Evolutionary conservation across 768 basidiomycete genomes (phyloP), one percentile per base, ranked within the genome.

Genomic region (Calocybe gangraenosa): DNA sequence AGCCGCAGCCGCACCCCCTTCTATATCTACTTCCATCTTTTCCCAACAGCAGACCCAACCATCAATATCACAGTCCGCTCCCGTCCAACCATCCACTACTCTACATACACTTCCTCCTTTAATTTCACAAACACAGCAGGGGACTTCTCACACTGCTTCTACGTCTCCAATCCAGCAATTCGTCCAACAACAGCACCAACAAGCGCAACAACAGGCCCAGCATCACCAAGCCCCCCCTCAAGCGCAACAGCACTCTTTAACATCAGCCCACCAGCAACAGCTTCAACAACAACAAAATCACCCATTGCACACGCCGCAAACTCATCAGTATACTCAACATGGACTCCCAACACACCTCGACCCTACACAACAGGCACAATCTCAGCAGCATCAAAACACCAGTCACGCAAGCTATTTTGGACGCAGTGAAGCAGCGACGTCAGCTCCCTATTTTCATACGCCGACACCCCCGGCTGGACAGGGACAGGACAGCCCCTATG

Each of bases 361-460:
- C 44, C 74, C 81, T 20, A 58, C 76, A 8, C 79, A 80, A 51
- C 72, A 68, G 37, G 51, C 64, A 25, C 64, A 71, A 39, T 54
- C 65, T 9, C 62, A 69, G 44, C 73, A 68, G 48, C 78, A 76
- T 44, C 66, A 68, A 37, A 57, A 65, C n/a, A 59, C 64, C n/a
- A 63, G 64, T 1, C 74, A 78, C 47, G 73, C 78, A 5, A 76
- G 59, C 44, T 89, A 87, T 58, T 87, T 85, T 72, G 75, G 86
- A 42, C 84, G 85, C 56, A 72, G 73, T 9, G 82, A 87, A 7
- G 61, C 74, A 2, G 55, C 65, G 8, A 44, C 66, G 17, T n/a
- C n/a, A n/a, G 64, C 61, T 20, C 83, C 82, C 3, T 89, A 87
- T 63, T 87, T 86, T 74, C 84, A 90, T 57, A 73, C 83, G 0